Evolutionary conservation across 345 rosid species (phyloP).

Genomic region (Cardamine occulta): DNA sequence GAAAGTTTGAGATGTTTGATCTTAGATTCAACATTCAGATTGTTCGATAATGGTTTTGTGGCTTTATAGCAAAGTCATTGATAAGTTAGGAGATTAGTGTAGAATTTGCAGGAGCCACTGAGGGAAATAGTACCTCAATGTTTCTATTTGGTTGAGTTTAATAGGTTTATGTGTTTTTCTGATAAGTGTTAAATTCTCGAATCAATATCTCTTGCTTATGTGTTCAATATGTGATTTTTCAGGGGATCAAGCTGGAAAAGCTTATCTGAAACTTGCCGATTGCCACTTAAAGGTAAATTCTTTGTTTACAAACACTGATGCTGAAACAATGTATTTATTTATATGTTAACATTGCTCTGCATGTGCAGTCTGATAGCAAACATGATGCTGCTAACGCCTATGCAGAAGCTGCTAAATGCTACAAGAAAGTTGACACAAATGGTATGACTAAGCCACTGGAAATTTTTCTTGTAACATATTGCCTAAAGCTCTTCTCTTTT

Average conservation of each 20-base stretch:
- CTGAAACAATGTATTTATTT: background rate
- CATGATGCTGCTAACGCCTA: conserved; percentile 88
- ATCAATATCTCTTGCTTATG: conserved; percentile 2
- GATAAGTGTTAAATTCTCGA: background rate
- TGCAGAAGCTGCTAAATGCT: conserved; percentile 89
- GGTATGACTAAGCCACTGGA: conserved; percentile 50
- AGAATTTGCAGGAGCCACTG: conserved; percentile 1
- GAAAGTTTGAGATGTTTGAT: conserved; percentile 2
- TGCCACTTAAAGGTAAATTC: conserved; percentile 70
- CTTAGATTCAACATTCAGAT: conserved; percentile 11
- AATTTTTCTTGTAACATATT: background rate
- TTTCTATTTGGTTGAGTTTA: conserved; percentile 10
- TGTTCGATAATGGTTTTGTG: background rate
- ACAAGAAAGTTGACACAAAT: conserved; percentile 71
- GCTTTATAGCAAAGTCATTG: background rate
- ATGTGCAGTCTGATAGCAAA: conserved; percentile 73
- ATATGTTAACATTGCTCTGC: conserved; percentile 12
- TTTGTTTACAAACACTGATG: conserved; percentile 1
- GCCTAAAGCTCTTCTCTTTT: background rate
- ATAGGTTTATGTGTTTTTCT: background rate
- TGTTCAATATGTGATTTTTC: conserved; percentile 37
- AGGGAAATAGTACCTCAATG: background rate
- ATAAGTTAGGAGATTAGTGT: conserved; percentile 1
- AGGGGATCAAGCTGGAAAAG: conserved; percentile 88
- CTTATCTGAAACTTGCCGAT: conserved; percentile 69